These are phyloP conservation scores for Geotrichum armillariae DNA, from an alignment of 1,139 yeast genomes.

Conservation along the genomic window DNA sequence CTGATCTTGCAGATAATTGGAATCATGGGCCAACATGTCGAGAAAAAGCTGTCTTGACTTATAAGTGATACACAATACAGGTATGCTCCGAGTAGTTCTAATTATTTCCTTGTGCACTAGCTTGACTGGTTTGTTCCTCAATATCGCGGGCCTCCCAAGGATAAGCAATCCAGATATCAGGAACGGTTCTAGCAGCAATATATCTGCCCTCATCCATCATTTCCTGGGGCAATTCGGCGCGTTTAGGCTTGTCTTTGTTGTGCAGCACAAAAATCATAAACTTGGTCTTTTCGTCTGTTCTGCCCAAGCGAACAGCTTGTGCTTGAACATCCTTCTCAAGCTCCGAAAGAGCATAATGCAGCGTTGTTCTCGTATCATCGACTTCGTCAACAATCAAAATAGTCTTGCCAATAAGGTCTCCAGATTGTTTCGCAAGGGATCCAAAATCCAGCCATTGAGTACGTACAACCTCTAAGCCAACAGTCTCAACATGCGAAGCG, in stretches of 20 bases:
- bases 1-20: no score
- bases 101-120: constrained; percentile 70
- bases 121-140: constrained; percentile 78
- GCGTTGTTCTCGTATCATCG: constrained; percentile 92
- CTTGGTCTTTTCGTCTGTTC: constrained; percentile 58
- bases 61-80: no score
- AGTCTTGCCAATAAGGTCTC: constrained; percentile 75
- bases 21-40: no score
- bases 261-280: constrained; percentile 91
- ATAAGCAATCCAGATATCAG: constrained; percentile 95
- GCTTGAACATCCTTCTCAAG: constrained; percentile 76
- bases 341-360: constrained; percentile 87
- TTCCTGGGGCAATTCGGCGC: constrained; percentile 69
- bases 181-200: constrained; percentile 87
- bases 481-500: constrained; percentile 50
- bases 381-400: constrained; percentile 89
- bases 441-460: constrained; percentile 94
- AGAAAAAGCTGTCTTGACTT: no score
- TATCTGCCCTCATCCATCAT: constrained; percentile 69
- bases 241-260: constrained; percentile 87
- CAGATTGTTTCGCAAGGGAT: constrained; percentile 55
- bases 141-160: constrained; percentile 96
- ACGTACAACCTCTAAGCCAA: constrained; percentile 84
- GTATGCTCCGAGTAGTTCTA: constrained; percentile 21
- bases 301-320: constrained; percentile 53